Base-by-base conservation (phyloP, 176 grass and related monocot genomes). In the Tillandsia fasciculata region DNA sequence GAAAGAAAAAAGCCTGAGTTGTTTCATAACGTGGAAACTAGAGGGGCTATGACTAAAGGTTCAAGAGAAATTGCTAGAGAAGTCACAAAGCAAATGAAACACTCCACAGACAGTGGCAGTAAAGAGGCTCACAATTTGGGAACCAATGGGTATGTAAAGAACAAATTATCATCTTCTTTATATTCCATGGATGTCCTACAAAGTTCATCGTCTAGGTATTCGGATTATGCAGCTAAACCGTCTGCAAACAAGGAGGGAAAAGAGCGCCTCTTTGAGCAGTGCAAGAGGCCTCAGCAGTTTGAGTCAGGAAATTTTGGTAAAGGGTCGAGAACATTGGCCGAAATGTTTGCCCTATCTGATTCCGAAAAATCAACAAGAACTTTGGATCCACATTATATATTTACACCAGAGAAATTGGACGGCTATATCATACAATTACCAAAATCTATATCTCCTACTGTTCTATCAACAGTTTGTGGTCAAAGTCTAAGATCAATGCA, bases 301-400 rank as follows among this genome's bases (percentile, higher is more conserved):
- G 50, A 64, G 51, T 74, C 33, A n/a, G 65, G 33, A 67, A n/a
- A 79, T 72, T 73, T 68, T 56, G 26, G 59, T 59, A 57, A 54
- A 65, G 26, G 71, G 49, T 76, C 79, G 0, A 85, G 67, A 85
- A 85, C 86, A 76, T 79, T 89, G 71, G 78, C 75, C 51, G 75
- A 89, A 74, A 89, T 89, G 86, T 78, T 89, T 70, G 86, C 86
- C 69, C 54, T 85, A 57, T 89, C 86, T 50, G 82, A 89, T 79
- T 81, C 78, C 58, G 86, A 85, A 73, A 82, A 66, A 13, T 50
- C 50, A 18, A 85, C 68, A 26, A 74, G 24, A 72, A 82, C 64
- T 73, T 85, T 20, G 2, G 57, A 61, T 24, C 79, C 26, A 1
- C 71, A 26, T 70, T 10, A n/a, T 50, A 52, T 51, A 61, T 51